Evolutionary conservation across 1,139 yeast species (phyloP), one percentile per base, ranked within the genome.

Genomic region (Pichia terricola): DNA sequence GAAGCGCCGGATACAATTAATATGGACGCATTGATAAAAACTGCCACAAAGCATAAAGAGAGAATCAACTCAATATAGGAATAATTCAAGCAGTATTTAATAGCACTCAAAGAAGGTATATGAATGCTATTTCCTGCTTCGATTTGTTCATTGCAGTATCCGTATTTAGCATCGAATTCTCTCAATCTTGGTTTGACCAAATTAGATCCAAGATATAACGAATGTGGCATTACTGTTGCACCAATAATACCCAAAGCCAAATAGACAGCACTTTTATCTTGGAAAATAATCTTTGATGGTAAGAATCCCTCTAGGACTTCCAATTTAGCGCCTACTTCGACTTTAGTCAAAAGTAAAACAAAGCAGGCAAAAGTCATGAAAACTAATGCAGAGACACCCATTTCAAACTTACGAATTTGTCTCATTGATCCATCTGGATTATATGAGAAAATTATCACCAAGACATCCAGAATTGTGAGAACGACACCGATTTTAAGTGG

Each of bases 161-260:
- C 84, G 50, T 76, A 68, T 53, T 75, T 72, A 10, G 73, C 58
- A 61, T 91, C 98, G 56, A 73, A 89, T 41, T 81, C 87, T 57
- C 77, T 77, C 48, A 59, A 45, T 54, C 94, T 68, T 16, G 89
- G 79, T 56, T 81, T 88, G 4, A 82, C 91, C 43, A 83, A 70
- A 5, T 86, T 85, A 0, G 88, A 80, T 1, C 91, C 91, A 45
- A 83, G 66, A 53, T 75, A 82, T 45, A 83, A 67, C 0, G 88
- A 80, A 56, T 82, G 91, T 3, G 94, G 91, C 94, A 83, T 83
- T 6, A 82, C 89, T 0, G 91, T 82, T 40, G 88, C 84, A 33
- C 94, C 94, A 25, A 82, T 75, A 46, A 82, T 82, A 6, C 87
- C 91, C 58, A 85, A 69, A 51, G 82, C 73, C 47, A 82, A 64